These are phyloP conservation scores for Stereocaulon alpinum DNA, from an alignment of 495 filamentous ascomycete genomes.

Conservation along the genomic window DNA sequence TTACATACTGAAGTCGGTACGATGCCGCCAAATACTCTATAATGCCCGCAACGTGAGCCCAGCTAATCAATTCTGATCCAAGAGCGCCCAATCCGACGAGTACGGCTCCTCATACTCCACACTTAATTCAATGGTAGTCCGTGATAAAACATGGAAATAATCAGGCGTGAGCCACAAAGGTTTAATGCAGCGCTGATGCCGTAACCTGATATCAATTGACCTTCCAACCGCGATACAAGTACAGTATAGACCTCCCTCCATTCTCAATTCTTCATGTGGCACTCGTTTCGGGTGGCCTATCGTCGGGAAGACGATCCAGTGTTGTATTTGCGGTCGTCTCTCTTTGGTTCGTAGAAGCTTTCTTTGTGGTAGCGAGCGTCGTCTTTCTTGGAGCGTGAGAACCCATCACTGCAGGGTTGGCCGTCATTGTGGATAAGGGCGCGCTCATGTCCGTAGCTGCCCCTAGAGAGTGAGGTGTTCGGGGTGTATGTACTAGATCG, in stretches of 20 bases:
- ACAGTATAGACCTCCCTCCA: too few relatives aligned
- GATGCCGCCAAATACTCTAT: too few relatives aligned
- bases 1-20: too few relatives aligned
- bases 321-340: background rate
- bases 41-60: too few relatives aligned
- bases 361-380: background rate
- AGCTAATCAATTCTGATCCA: too few relatives aligned
- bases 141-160: too few relatives aligned
- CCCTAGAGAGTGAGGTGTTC: background rate
- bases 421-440: background rate
- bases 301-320: background rate
- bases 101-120: background rate
- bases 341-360: background rate
- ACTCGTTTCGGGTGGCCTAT: background rate
- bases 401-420: background rate
- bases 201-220: background rate
- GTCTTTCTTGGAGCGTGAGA: background rate
- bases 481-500: background rate
- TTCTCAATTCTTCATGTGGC: too few relatives aligned
- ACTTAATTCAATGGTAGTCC: too few relatives aligned
- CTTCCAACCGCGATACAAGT: too few relatives aligned
- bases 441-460: background rate
- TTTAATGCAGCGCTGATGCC: background rate
- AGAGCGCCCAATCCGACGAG: too few relatives aligned
- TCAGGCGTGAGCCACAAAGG: too few relatives aligned